Percentiles rank a stretch among this genome's conserved stretches.
phyloP scores from a whole-genome alignment of 2,329 filamentous ascomycete genomes.

The Phaeosphaeriaceae sp. region DNA sequence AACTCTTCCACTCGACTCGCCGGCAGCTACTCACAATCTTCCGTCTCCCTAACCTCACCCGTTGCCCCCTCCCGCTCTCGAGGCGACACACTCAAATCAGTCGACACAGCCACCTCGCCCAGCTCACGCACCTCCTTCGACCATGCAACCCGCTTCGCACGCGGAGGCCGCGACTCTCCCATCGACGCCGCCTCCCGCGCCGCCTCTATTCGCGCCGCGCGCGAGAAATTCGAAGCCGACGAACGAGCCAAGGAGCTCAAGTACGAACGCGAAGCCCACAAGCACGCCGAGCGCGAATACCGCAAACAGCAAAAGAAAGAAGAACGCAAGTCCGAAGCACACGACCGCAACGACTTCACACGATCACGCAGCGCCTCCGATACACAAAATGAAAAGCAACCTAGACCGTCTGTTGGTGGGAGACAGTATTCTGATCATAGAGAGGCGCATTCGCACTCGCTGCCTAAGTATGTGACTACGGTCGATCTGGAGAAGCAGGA shows the following conservation, averaged over 20 bases:
- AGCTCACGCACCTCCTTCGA: constrained; percentile 64
- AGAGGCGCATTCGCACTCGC: constrained; percentile 42
- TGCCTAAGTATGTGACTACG: constrained; percentile 42
- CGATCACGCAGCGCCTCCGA: constrained; percentile 41
- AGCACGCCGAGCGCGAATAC: constrained; percentile 52
- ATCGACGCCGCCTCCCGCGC: constrained; percentile 60
- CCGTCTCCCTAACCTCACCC: constrained; percentile 56
- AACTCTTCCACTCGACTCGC: constrained; percentile 54
- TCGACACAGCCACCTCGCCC: constrained; percentile 58
- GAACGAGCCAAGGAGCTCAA: constrained; percentile 64
- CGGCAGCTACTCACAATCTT: constrained; percentile 59
- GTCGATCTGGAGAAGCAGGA: constrained; percentile 40
- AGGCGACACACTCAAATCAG: constrained; percentile 56
- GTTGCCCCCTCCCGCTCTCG: constrained; percentile 52
- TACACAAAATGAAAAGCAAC: constrained; percentile 35
- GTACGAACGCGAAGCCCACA: constrained; percentile 59
- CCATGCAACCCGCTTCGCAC: constrained; percentile 60
- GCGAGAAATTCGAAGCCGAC: constrained; percentile 64
- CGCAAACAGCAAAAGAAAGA: constrained; percentile 54
- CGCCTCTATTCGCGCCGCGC: constrained; percentile 62
- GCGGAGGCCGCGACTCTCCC: constrained; percentile 55
- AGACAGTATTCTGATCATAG: constrained; percentile 48
- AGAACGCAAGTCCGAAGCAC: constrained; percentile 51
- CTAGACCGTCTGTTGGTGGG: constrained; percentile 41
- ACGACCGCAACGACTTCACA: constrained; percentile 35